Percentiles rank a stretch among this genome's conserved stretches.
Evolutionary conservation across 768 basidiomycete species (phyloP).

Genomic region (Hydnomerulius pinastri): DNA sequence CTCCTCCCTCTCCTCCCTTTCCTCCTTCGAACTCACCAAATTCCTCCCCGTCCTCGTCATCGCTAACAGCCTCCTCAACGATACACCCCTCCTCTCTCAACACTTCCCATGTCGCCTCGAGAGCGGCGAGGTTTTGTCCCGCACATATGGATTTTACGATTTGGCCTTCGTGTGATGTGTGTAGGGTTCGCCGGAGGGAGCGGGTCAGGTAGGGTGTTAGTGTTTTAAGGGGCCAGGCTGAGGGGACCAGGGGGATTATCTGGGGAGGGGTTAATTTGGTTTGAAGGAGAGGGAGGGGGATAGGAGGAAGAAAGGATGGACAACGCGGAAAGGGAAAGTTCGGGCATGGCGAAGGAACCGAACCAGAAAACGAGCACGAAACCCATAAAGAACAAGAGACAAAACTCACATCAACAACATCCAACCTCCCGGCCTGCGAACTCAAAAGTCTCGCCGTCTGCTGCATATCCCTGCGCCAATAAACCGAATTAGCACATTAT

Average conservation of each 20-base stretch:
- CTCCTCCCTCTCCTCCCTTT: conserved; percentile 12
- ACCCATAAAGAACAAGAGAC: background rate
- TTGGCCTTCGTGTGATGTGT: conserved; percentile 66
- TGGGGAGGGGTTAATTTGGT: conserved; percentile 28
- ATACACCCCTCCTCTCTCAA: conserved; percentile 66
- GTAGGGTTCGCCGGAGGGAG: conserved; percentile 75
- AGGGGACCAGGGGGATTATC: conserved; percentile 68
- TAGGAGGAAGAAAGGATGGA: no score
- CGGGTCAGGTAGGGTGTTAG: conserved; percentile 79
- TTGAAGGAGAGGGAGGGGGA: background rate
- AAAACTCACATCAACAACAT: conserved; percentile 69
- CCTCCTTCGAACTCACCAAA: conserved; percentile 27
- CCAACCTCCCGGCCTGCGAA: conserved; percentile 78
- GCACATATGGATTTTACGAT: conserved; percentile 78
- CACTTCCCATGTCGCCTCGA: conserved; percentile 58
- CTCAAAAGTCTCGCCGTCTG: conserved; percentile 72
- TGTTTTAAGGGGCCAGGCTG: conserved; percentile 71
- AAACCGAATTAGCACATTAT: background rate
- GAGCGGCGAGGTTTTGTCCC: conserved; percentile 78
- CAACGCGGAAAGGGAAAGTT: background rate
- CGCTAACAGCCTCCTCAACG: conserved; percentile 60
- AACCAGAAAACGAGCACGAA: background rate
- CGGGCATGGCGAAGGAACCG: background rate
- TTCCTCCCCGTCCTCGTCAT: conserved; percentile 37
- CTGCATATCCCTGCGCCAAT: conserved; percentile 47